Percentiles rank a stretch among this genome's conserved stretches.
Conservation (phyloP, 164 flowering plant species). For the Cinnamomum chago region DNA sequence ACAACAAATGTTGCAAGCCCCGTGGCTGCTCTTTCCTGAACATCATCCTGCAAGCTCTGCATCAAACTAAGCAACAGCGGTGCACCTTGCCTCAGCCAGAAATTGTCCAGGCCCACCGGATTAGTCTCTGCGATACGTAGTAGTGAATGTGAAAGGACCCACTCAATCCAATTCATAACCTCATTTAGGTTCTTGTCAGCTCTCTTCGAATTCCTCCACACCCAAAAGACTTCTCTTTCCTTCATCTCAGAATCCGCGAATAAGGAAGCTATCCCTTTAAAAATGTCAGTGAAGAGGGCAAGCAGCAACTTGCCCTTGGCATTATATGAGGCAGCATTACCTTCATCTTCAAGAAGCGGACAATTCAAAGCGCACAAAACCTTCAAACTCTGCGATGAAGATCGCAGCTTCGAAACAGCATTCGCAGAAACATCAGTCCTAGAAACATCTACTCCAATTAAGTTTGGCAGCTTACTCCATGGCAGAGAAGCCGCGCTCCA, state of each 20-base stretch:
- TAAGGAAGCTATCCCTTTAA: conserved; percentile 61
- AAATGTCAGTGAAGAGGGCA: conserved; percentile 56
- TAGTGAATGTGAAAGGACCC: conserved; percentile 79
- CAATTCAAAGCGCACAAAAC: conserved; percentile 86
- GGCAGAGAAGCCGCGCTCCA: conserved; percentile 57
- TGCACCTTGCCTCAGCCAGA: conserved; percentile 94
- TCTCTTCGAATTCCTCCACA: conserved; percentile 53
- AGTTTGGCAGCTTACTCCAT: conserved; percentile 73
- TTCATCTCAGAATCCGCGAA: conserved; percentile 46
- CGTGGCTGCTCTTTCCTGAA: conserved; percentile 96
- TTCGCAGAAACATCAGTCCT: conserved; percentile 65
- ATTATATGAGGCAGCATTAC: conserved; percentile 31
- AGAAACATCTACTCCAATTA: conserved; percentile 81
- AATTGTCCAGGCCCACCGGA: conserved; percentile 61
- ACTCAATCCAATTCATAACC: conserved; percentile 85
- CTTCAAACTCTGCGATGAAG: conserved; percentile 61
- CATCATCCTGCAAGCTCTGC: conserved; percentile 91
- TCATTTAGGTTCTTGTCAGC: conserved; percentile 50
- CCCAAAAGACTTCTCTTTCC: conserved; percentile 49
- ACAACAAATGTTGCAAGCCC: conserved; percentile 98
- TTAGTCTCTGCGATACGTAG: conserved; percentile 79
- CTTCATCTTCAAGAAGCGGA: conserved; percentile 60
- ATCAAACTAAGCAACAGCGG: conserved; percentile 65
- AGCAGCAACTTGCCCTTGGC: conserved; percentile 64
- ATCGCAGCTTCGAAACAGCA: conserved; percentile 54